Evolutionary conservation across 768 basidiomycete genomes (phyloP), one percentile per base, ranked within the genome.

Genomic region (Antrodiella citrinella): DNA sequence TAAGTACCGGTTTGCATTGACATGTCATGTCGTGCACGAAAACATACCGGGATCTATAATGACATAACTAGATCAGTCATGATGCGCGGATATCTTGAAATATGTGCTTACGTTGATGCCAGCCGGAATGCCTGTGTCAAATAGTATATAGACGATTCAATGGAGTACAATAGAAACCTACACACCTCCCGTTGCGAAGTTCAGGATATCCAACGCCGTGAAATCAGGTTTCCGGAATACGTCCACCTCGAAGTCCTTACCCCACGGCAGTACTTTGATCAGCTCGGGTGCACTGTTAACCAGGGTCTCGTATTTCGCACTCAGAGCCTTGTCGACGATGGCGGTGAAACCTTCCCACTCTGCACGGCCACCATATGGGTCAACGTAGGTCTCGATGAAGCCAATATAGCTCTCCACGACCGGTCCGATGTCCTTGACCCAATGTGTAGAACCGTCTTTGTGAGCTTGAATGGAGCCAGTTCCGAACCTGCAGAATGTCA

Each of bases 301-400:
- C 20, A 93, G 73, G 13, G 62, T 73, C 54, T 87, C 85, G 57
- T 91, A 93, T 67, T 89, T 91, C 5, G 81, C 81, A 58, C 85
- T 87, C 42, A 91, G 74, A 51, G 77, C 70, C 65, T 93, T 92
- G 73, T 93, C 80, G 43, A 92, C 89, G 54, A 91, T 86, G 4
- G 89, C 90, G 26, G 89, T 89, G 63, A 92, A 92, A 81, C 88
- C 90, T 78, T 93, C 90, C 91, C 91, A 93, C 64, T 93, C 91
- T 0, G 91, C 91, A 46, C 91, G 80, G n/a, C 78, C 84, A 26
- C 91, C 91, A 52, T 88, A 91, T 4, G 91, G 91, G 61, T 93
- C 91, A 15, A 91, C 84, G 22, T 67, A 67, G 1, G 84, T 90
- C 72, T 90, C 87, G 38, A 90, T 75, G 63, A 89, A 90, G 20